Evolutionary conservation across 2,329 filamentous ascomycete species (phyloP), one percentile per base, ranked within the genome.

Genomic region (Shiraia bambusicola): DNA sequence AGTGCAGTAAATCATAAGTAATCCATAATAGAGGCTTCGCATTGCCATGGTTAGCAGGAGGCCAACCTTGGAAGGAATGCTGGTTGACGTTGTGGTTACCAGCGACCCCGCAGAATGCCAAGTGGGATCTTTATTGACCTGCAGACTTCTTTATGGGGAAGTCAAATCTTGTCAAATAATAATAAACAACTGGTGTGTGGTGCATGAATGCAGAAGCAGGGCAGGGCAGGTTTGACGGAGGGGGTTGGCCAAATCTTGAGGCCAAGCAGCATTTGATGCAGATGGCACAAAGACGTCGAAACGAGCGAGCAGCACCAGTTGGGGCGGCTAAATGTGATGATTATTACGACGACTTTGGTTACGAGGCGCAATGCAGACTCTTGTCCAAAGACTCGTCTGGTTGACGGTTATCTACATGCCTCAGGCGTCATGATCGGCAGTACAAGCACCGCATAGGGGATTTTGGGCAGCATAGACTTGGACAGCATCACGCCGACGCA

Each of bases 391-490:
- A 33, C 28, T 43, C 15, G 37, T 37, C 22, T 34, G 36, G 37
- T 41, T 22, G 19, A 22, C 19, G 41, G 37, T 37, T 44, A 39
- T 37, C 30, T 32, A 28, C 26, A 30, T 49, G 49, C 56, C 55
- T 63, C 40, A 58, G 57, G 54, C 59, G 59, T 63, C 55, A 63
- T 61, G 59, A 63, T 63, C 58, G 52, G 44, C 59, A 50, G 19
- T 37, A 13, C 26, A 22, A 29, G 42, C 28, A 37, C 54, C 42
- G 12, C 14, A 40, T 41, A 28, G 19, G 42, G 56, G 42, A 48
- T 22, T 42, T 48, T 38, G 47, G 58, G 37, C 52, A 45, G 49
- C 42, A 52, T 46, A 56, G 53, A 53, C 47, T 49, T 55, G 38
- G 49, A 45, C 50, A 39, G 43, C 45, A 52, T 43, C 52, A 50